phyloP scores from a whole-genome alignment of 2,329 filamentous ascomycete genomes.

The Hypoxylon sp. region DNA sequence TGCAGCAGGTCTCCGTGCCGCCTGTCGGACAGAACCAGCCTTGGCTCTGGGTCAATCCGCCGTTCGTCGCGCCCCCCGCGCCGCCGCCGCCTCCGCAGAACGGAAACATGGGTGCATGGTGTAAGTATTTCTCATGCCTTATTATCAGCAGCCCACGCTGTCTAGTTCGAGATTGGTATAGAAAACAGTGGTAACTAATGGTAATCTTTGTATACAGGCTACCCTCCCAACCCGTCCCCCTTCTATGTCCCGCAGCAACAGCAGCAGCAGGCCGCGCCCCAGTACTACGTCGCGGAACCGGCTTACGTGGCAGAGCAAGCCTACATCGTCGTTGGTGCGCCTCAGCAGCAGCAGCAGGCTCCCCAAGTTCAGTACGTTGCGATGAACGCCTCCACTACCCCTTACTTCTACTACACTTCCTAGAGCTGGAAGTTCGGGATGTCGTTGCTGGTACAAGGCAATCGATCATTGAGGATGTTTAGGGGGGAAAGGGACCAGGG shows the following conservation, averaged over 20 bases:
- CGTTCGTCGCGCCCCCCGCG: constrained; percentile 25
- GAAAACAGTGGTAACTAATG: constrained; percentile 3
- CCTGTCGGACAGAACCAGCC: no score
- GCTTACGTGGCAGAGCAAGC: constrained; percentile 17
- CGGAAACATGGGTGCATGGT: constrained; percentile 26
- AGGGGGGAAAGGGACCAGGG: no score
- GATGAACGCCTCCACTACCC: constrained; percentile 16
- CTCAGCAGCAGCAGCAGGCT: constrained; percentile 1
- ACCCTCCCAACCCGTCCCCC: constrained; percentile 27
- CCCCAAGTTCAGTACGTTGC: constrained; percentile 24
- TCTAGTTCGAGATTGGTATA: neutral
- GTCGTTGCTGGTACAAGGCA: neutral
- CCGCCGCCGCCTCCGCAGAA: constrained; percentile 22
- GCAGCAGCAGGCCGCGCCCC: neutral
- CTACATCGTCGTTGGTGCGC: constrained; percentile 1
- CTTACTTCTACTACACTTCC: constrained; percentile 16
- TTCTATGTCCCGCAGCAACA: constrained; percentile 17
- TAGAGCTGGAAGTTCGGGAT: neutral
- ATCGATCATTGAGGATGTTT: no score
- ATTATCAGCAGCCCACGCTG: no score
- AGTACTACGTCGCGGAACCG: constrained; percentile 12
- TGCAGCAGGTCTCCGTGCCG: no score
- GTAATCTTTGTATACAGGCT: constrained; percentile 9
- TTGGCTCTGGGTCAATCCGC: constrained; percentile 31
- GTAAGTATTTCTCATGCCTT: constrained; percentile 24